phyloP scores from a whole-genome alignment of 768 basidiomycete genomes.

The Mycena galopus region DNA sequence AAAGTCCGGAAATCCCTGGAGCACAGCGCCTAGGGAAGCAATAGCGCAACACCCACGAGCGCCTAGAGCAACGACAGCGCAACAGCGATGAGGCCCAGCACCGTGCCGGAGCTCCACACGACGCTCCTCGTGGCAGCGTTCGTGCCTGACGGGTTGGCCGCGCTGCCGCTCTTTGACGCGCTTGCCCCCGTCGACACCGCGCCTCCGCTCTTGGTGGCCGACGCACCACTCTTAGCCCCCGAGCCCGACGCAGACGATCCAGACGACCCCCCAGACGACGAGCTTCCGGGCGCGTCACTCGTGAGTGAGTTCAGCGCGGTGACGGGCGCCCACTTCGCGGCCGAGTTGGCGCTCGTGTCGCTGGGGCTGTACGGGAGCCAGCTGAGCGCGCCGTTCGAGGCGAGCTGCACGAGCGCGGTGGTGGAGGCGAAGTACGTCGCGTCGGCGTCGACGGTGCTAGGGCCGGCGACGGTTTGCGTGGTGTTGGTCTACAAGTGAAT shows the following conservation, averaged over 20 bases:
- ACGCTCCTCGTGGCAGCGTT: slow-evolving; percentile 8
- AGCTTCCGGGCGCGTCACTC: background rate
- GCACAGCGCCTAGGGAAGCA: too few species aligned
- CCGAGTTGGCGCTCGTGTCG: slow-evolving; percentile 56
- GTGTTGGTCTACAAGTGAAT: slow-evolving; percentile 63
- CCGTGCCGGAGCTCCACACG: slow-evolving; percentile 24
- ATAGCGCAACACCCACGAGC: too few species aligned
- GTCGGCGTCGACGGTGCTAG: slow-evolving; percentile 67
- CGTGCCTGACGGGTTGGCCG: background rate
- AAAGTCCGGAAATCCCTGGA: background rate
- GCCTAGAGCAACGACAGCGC: slow-evolving; percentile 30
- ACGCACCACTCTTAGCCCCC: background rate
- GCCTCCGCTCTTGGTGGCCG: background rate
- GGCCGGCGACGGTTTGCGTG: slow-evolving; percentile 72
- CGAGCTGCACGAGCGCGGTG: slow-evolving; percentile 75
- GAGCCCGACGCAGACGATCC: slow-evolving; percentile 2
- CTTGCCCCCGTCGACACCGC: background rate
- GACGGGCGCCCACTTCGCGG: slow-evolving; percentile 64
- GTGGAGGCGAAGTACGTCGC: slow-evolving; percentile 76
- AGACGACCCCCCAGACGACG: background rate
- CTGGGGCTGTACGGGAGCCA: slow-evolving; percentile 70
- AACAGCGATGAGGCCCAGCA: slow-evolving; percentile 20
- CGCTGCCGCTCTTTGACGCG: background rate
- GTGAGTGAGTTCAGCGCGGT: slow-evolving; percentile 58
- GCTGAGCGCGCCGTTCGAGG: slow-evolving; percentile 68